Evolutionary conservation across 768 basidiomycete genomes (phyloP), one percentile per base, ranked within the genome.

Genomic region (Nidularia pulvinata): DNA sequence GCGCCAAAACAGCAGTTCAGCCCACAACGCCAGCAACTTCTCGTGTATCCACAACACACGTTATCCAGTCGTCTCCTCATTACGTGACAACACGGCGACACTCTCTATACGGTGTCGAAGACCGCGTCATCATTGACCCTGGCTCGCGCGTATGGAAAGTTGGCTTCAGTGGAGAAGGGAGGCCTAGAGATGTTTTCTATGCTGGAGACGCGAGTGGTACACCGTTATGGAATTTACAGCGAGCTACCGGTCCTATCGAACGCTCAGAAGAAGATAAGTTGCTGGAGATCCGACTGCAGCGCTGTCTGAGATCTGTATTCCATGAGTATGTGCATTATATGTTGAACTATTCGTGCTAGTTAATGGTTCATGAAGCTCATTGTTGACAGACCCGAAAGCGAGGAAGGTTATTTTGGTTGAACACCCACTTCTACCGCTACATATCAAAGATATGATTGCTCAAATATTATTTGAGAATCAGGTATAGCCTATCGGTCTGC

Each of bases 71-170:
- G 2, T 92, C 93, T 14, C 93, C 92, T 0, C 91, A 93, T 60
- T 94, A 94, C 66, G 69, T 85, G 9, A 93, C 91, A 7, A 91
- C 90, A 1, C 78, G 93, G 46, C 79, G 94, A 51, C 96, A 98
- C 66, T 96, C 95, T 1, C 74, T 98, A 6, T 99, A 99, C 71
- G 97, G 97, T 30, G 93, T 91, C 6, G 97, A 99, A 65, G 97
- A 98, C 70, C 82, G 96, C 46, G 84, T 98, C 42, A 84, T 99
- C 53, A 89, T 99, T 58, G 97, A 99, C 68, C 89, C 95, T 22
- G 97, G 97, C 16, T 94, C 92, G 46, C 79, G 88, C 50, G 81
- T 95, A 55, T 98, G 96, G 95, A 97, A 95, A 73, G 92, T 95
- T 9, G 97, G 97, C 2, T 98, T 98, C 75, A 95, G 94, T 62